Conservation (phyloP, 768 basidiomycete species). For the Boletus pseudo-olivaceus region DNA sequence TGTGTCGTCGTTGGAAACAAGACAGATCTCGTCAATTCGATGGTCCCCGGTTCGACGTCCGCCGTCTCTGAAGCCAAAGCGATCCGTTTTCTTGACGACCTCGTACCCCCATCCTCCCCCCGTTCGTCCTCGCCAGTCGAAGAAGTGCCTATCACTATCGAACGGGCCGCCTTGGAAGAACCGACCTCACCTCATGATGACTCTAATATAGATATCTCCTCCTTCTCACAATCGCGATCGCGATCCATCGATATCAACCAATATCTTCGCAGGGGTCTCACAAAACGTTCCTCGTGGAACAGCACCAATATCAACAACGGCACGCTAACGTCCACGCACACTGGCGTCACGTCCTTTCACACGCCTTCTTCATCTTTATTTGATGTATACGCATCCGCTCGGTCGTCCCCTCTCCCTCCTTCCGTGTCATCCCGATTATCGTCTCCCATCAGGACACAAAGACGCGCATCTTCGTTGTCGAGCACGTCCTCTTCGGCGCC, state of each 20-base stretch:
- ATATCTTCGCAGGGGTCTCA: conserved; percentile 27
- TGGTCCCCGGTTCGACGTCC: conserved; percentile 14
- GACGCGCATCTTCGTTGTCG: conserved; percentile 39
- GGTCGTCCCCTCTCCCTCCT: conserved; percentile 51
- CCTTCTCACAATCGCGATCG: conserved; percentile 20
- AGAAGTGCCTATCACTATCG: conserved; percentile 12
- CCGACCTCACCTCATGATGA: not conserved
- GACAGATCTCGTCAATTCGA: conserved; percentile 46
- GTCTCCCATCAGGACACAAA: conserved; percentile 26
- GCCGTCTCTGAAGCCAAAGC: conserved; percentile 43
- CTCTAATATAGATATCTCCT: conserved; percentile 17
- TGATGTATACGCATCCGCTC: conserved; percentile 58
- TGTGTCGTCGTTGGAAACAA: conserved; percentile 78
- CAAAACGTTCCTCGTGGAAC: conserved; percentile 46
- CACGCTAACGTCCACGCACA: conserved; percentile 56
- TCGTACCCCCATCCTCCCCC: conserved; percentile 43
- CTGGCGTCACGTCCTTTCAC: conserved; percentile 63
- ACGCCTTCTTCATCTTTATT: conserved; percentile 79
- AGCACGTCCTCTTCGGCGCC: conserved; percentile 38
- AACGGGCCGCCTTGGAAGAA: conserved; percentile 17
- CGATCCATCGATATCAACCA: conserved; percentile 26
- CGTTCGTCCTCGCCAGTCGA: conserved; percentile 8
- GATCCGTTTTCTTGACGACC: conserved; percentile 49
- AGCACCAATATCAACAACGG: conserved; percentile 41
- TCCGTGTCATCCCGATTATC: conserved; percentile 29